Base-by-base conservation (phyloP, 305 asterid genomes). In the Fraxinus albicans region DNA sequence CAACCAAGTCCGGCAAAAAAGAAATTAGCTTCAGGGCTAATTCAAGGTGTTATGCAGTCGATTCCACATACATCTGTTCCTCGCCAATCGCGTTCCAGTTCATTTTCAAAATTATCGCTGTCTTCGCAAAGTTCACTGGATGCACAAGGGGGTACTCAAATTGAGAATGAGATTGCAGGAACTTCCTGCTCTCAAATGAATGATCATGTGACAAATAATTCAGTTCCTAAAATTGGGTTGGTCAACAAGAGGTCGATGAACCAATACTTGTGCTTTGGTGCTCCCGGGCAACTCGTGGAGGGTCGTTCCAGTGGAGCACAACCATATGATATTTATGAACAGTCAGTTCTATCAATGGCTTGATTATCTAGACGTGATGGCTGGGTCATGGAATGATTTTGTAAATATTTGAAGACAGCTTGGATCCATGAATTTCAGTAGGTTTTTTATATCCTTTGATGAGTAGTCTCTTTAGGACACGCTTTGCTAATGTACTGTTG, bases 1-100 rank as follows among this genome's bases (percentile, higher is more conserved):
- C 82, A 85, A 67, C 94, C 94, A 0, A 94, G 97, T 79, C 98
- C 98, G 3, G 95, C 96, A 0, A 93, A 91, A 77, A 96, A 96
- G 97, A 94, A 91, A 81, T 77, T 91, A 47, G 97, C 97, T 47
- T 88, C 95, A 0, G 97, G 97, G 67, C 73, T 94, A 67, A 82
- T 85, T 82, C 91, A 91, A 9, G 96, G 98, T 4, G 91, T 93
- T 4, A 94, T 94, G 97, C 91, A 89, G 88, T 91, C 89, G 0
- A 79, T 92, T 60, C 92, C 95, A 3, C 86, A 85, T 72, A 81
- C 82, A 42, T 78, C 78, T 1, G 84, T 69, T 63, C 84, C 89
- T 8, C 90, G 88, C 2, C 77, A 94, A 10, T 93, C 98, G 8
- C 90, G 93, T 17, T 96, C 98, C 1, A 96, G 93, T 76, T 96